Evolutionary conservation across 202 grass and related monocot species (phyloP).

Genomic region (Carex arenaria): DNA sequence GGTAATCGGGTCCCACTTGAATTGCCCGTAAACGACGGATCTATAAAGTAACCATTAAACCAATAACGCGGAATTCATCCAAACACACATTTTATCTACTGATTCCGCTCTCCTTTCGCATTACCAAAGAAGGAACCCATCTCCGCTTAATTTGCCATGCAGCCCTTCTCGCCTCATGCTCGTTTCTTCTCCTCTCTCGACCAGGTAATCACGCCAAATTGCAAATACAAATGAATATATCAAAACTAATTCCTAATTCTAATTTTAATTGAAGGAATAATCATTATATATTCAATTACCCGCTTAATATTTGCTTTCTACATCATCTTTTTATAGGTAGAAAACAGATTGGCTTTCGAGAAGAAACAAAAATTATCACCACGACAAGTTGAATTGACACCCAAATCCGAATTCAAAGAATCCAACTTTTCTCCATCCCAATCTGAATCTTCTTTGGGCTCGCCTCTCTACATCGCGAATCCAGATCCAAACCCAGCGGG

Average conservation of each 20-base stretch:
- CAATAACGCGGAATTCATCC: neutral
- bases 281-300: neutral
- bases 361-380: neutral
- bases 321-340: slow-evolving; percentile 34
- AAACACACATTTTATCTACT: neutral
- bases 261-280: neutral
- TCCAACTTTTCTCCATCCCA: slow-evolving; percentile 35
- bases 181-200: slow-evolving; percentile 77
- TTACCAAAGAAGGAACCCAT: neutral
- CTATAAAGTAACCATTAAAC: neutral
- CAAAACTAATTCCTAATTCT: neutral
- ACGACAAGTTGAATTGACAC: neutral
- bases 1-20: neutral
- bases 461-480: slow-evolving; percentile 24
- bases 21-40: neutral
- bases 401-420: slow-evolving; percentile 26
- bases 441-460: neutral
- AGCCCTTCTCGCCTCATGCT: slow-evolving; percentile 41
- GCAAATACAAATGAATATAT: neutral
- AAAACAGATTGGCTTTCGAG: slow-evolving; percentile 54
- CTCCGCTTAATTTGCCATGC: slow-evolving; percentile 22
- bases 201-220: slow-evolving; percentile 25
- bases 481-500: neutral
- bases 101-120: neutral
- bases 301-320: neutral